Conservation (phyloP, 352 stramenopile species). For the Pythium brachiatum region DNA sequence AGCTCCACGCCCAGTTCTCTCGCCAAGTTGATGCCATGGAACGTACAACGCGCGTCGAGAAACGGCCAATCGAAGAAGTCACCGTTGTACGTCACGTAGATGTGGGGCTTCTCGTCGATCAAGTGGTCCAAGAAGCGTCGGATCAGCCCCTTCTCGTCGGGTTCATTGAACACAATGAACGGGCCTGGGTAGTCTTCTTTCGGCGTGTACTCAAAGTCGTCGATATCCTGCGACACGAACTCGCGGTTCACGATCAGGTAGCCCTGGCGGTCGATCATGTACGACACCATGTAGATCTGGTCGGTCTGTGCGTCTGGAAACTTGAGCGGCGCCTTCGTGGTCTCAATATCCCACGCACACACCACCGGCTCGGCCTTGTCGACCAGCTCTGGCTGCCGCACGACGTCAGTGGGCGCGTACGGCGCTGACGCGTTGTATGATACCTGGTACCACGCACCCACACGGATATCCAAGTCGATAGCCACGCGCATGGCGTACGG, state of each 20-base stretch:
- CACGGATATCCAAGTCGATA: slow-evolving; percentile 96
- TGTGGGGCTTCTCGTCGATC: slow-evolving; percentile 92
- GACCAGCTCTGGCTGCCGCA: slow-evolving; percentile 82
- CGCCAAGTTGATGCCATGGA: slow-evolving; percentile 92
- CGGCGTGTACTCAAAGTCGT: slow-evolving; percentile 99
- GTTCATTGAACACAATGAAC: slow-evolving; percentile 98
- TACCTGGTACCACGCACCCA: slow-evolving; percentile 97
- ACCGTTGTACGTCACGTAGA: slow-evolving; percentile 99
- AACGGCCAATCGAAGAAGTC: slow-evolving; percentile 99
- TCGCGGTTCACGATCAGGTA: slow-evolving; percentile 97
- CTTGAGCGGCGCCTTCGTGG: slow-evolving; percentile 98
- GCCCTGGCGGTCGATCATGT: slow-evolving; percentile 96
- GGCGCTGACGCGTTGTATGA: slow-evolving; percentile 64
- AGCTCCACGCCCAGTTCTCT: slow-evolving; percentile 84
- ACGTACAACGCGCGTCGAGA: slow-evolving; percentile 89
- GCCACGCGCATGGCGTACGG: slow-evolving; percentile 95
- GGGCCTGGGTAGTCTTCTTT: slow-evolving; percentile 89
- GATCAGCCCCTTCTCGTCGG: slow-evolving; percentile 79
- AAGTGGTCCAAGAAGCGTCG: slow-evolving; percentile 91
- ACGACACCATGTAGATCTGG: slow-evolving; percentile 97
- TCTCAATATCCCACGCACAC: slow-evolving; percentile 99
- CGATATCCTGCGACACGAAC: slow-evolving; percentile 96
- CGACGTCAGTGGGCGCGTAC: slow-evolving; percentile 49
- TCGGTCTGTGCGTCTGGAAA: slow-evolving; percentile 97
- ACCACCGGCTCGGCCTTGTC: slow-evolving; percentile 93